Evolutionary conservation across 768 basidiomycete genomes (phyloP).

Genomic region (Exidia glandulosa): DNA sequence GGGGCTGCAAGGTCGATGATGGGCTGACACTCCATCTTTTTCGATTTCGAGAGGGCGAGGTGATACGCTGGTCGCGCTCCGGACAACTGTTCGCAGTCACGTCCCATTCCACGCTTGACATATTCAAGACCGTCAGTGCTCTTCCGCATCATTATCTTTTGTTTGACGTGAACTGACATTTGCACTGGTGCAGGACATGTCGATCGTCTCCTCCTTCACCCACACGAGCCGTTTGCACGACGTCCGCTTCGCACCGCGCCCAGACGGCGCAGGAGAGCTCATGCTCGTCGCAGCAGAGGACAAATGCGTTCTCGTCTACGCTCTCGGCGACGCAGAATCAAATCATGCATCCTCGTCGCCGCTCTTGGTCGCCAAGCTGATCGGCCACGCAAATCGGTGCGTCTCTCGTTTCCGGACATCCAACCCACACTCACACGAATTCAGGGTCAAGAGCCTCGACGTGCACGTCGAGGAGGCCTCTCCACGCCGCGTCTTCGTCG

Average conservation of each 20-base stretch:
- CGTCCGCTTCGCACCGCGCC: conserved; percentile 58
- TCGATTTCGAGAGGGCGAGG: conserved; percentile 61
- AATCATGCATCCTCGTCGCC: conserved; percentile 26
- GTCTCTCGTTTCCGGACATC: conserved; percentile 14
- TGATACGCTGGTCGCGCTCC: conserved; percentile 77
- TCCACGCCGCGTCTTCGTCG: conserved; percentile 28
- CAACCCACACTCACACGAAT: neutral
- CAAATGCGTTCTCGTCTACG: conserved; percentile 74
- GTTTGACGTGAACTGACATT: neutral
- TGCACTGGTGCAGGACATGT: conserved; percentile 53
- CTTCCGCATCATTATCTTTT: neutral
- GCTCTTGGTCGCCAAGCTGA: conserved; percentile 53
- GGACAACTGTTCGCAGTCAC: conserved; percentile 78
- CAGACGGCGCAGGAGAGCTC: conserved; percentile 48
- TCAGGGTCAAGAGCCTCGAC: neutral
- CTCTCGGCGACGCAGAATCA: conserved; percentile 34
- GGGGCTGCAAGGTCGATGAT: too few species aligned
- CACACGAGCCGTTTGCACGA: conserved; percentile 83
- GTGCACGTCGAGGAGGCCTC: neutral
- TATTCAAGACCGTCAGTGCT: conserved; percentile 64
- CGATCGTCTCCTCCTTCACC: conserved; percentile 54
- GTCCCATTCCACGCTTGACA: conserved; percentile 58
- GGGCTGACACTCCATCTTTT: neutral
- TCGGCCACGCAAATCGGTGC: conserved; percentile 82
- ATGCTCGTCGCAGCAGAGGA: conserved; percentile 84